A percentile compares a stretch with the other conserved stretches of the same genome.
These are phyloP conservation scores for Pichia sp. DNA, from an alignment of 1,139 yeast species.

Conservation along the genomic window DNA sequence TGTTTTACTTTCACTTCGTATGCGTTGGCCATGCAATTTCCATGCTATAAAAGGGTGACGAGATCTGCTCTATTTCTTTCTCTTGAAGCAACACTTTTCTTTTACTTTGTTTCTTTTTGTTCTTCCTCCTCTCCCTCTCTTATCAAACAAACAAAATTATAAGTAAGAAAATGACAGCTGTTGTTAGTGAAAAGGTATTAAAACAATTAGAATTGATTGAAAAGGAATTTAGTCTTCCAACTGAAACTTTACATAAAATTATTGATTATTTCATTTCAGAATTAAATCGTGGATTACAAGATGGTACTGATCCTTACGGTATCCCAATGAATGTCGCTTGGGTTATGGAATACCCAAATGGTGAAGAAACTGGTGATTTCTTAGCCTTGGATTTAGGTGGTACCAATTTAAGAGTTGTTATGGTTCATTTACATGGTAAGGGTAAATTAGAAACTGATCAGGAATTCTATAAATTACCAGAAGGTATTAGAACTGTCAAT, in stretches of 20 bases:
- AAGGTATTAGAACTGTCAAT: constrained; percentile 67
- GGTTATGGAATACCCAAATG: constrained; percentile 90
- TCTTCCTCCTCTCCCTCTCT: not conserved
- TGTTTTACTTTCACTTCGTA: not conserved
- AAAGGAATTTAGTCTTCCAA: constrained; percentile 21
- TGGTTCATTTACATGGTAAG: constrained; percentile 76
- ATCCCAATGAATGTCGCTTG: constrained; percentile 30
- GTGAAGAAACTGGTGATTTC: constrained; percentile 83
- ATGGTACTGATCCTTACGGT: constrained; percentile 27
- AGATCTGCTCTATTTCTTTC: not conserved
- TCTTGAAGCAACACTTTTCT: too few relatives aligned
- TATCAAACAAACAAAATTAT: not conserved
- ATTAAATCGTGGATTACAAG: constrained; percentile 26
- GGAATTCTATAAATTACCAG: constrained; percentile 75
- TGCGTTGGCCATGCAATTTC: not conserved
- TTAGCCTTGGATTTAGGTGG: constrained; percentile 97
- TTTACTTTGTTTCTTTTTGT: not conserved
- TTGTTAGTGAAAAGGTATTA: not conserved
- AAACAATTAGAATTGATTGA: constrained; percentile 12
- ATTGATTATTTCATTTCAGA: constrained; percentile 26
- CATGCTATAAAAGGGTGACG: not conserved
- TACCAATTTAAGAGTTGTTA: constrained; percentile 87
- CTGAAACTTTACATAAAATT: constrained; percentile 20
- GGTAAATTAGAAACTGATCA: constrained; percentile 78
- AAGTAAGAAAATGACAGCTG: not conserved